phyloP scores from a whole-genome alignment of 768 basidiomycete genomes.

The Boletus rubroflammeus region DNA sequence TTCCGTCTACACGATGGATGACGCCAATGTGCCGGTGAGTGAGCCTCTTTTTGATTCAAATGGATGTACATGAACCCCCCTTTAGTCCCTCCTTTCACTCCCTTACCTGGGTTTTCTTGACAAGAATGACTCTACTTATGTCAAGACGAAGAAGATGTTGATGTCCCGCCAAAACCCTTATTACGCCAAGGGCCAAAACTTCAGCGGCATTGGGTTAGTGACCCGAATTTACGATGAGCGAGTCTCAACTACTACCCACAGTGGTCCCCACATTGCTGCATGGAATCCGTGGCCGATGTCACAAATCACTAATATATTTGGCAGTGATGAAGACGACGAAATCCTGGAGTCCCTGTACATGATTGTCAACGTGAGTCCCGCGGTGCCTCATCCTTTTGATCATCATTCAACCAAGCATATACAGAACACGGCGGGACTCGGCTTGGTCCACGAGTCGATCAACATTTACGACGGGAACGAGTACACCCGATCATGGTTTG shows the following conservation, averaged over 20 bases:
- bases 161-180: conserved; percentile 70
- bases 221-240: not conserved
- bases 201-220: conserved; percentile 66
- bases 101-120: conserved; percentile 78
- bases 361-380: conserved; percentile 59
- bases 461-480: conserved; percentile 52
- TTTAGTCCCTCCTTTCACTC: conserved; percentile 68
- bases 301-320: conserved; percentile 68
- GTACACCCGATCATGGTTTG: conserved; percentile 76
- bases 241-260: conserved; percentile 23
- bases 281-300: conserved; percentile 87
- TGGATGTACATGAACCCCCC: not conserved
- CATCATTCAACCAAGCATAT: not conserved
- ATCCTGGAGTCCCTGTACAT: conserved; percentile 59
- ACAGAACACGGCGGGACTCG: conserved; percentile 70
- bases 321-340: conserved; percentile 68
- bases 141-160: conserved; percentile 59
- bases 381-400: not conserved
- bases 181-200: conserved; percentile 56
- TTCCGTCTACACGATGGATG: conserved; percentile 76
- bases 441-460: conserved; percentile 76
- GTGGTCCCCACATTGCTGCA: conserved; percentile 70
- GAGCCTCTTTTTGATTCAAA: not conserved
- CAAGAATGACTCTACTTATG: conserved; percentile 53
- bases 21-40: conserved; percentile 78